Evolutionary conservation across 2,329 filamentous ascomycete genomes (phyloP), one percentile per base, ranked within the genome.

Genomic region (Diaporthe sp.): DNA sequence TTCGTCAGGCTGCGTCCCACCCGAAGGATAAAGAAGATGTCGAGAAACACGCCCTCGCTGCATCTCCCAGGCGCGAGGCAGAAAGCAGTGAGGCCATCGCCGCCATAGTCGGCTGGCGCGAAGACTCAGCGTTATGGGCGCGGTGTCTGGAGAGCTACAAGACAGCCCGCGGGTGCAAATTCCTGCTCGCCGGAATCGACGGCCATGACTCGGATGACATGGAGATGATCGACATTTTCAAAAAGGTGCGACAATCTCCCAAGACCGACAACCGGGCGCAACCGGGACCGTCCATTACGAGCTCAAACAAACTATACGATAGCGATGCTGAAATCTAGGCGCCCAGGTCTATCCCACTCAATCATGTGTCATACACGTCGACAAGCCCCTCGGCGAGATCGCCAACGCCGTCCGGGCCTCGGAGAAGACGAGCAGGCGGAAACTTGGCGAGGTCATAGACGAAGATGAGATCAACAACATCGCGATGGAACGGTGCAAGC

Each of bases 71-170:
- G 37, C 39, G 27, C 19, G 39, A 65, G 17, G 39, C 59, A n/a
- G 59, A 65, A 17, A 74, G 71, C 0, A 73, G 73, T 25, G 78
- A 79, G 39, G 80, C 79, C 25, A 78, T 81, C 30, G 47, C 59
- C 25, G 58, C 59, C 51, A 37, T 82, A 27, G 80, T 81, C 22
- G 81, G 81, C 32, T 82, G 81, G 74, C 79, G 81, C 37, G 81
- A 82, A 65, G 80, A 82, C 30, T 78, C 79, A 1, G 73, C 71
- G 6, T 66, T 81, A 3, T 82, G 79, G 74, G 75, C 75, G 37
- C 77, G 77, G 13, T 78, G 78, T n/a, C 71, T 82, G 50, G 76
- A 78, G 3, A 81, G 80, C 68, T 82, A 82, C 77, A 79, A 76
- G 44, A 68, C 73, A 7, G 77, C 79, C 2, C 70, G 76, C 8